These are phyloP conservation scores for Brassica napus DNA, from an alignment of 345 rosid species.

Conservation along the genomic window Da-Ae NC_063443.1:8285001-8285500, in stretches of 20 bases:
- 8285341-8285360: constrained; percentile 11
- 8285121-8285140: constrained; percentile 63
- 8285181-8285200: constrained; percentile 53
- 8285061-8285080: constrained; percentile 60
- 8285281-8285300: constrained; percentile 54
- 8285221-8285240: constrained; percentile 82
- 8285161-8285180: constrained; percentile 51
- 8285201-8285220: constrained; percentile 67
- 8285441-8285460: constrained; percentile 22
- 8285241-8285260: constrained; percentile 91
- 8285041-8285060: background rate
- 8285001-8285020: background rate
- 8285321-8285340: background rate
- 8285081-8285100: constrained; percentile 90
- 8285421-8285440: constrained; percentile 32
- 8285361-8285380: background rate
- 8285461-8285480: constrained; percentile 40
- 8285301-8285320: constrained; percentile 25
- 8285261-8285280: constrained; percentile 71
- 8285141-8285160: constrained; percentile 79
- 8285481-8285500: constrained; percentile 25
- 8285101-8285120: constrained; percentile 62
- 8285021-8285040: background rate
- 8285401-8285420: constrained; percentile 21
- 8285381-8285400: constrained; percentile 18